Evolutionary conservation across 1,284 basidiomycete species (phyloP), one percentile per base, ranked within the genome.

Genomic region (Cutaneotrichosporon cavernicola): DNA sequence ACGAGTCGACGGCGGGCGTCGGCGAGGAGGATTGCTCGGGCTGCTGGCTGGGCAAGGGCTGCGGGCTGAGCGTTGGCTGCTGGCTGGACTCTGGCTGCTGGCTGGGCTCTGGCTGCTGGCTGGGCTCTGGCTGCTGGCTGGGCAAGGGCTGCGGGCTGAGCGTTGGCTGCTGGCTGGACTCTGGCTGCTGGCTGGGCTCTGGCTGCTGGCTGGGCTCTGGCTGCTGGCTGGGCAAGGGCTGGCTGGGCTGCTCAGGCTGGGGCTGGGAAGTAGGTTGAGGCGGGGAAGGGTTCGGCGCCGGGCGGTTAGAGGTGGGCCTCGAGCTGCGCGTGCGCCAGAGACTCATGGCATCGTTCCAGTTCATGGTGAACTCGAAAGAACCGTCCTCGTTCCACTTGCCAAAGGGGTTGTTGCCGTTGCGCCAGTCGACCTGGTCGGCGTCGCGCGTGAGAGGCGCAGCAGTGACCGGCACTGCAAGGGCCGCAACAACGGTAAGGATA

Each of bases 381-480:
- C 43, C 43, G 18, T 46, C 18, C 18, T 46, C 43, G 18, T 46
- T 46, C 43, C 43, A 51, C 34, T 40, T 22, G 53, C 32, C 18
- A 16, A 38, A n/a, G 21, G 53, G 16, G 21, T 40, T 56, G 11
- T 40, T 26, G 7, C 26, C 38, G 11, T 56, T 21, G 16, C 38
- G 34, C 22, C 16, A 43, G 16, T 26, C 30, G 49, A 40, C 50
- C 18, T 31, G 47, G 16, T 38, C n/a, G 49, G 58, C 49, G 43
- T 46, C 43, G 18, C 43, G 43, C 46, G 32, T 14, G 18, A 58
- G 18, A 8, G 56, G 56, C 16, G 43, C 56, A 2, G 56, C 56
- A 43, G 56, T 49, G 43, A 43, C 56, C 56, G 40, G 56, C 58
- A 51, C 58, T 22, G 34, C 58, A 5, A 60, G 11, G 49, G 49